Percentiles rank a stretch among this genome's conserved stretches.
phyloP scores from a whole-genome alignment of 257 asterid genomes.

The Phtheirospermum japonicum region DNA sequence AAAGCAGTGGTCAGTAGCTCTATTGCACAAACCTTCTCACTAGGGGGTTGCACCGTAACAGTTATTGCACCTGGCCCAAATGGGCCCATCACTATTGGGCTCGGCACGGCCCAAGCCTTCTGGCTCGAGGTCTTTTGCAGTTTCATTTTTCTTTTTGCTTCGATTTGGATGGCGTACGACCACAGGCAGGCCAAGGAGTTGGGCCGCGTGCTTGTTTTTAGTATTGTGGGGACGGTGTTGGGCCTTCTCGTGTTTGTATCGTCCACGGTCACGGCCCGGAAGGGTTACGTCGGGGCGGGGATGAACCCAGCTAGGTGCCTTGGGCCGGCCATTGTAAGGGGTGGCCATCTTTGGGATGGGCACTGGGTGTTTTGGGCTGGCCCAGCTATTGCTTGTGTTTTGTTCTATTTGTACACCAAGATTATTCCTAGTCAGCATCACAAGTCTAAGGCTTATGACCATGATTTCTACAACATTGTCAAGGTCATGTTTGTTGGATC shows the following conservation, averaged over 20 bases:
- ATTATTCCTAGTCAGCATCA: conserved; percentile 67
- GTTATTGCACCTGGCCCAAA: conserved; percentile 46
- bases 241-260: conserved; percentile 68
- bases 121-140: conserved; percentile 66
- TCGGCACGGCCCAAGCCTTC: conserved; percentile 54
- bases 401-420: conserved; percentile 57
- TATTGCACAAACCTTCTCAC: conserved; percentile 47
- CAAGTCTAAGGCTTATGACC: conserved; percentile 48
- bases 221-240: conserved; percentile 49
- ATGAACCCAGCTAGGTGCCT: conserved; percentile 80
- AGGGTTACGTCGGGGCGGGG: conserved; percentile 74
- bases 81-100: conserved; percentile 46
- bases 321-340: conserved; percentile 69
- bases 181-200: conserved; percentile 51
- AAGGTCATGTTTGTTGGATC: conserved; percentile 36
- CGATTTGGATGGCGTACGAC: conserved; percentile 83
- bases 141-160: conserved; percentile 57
- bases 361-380: conserved; percentile 88
- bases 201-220: conserved; percentile 45
- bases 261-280: conserved; percentile 46
- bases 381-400: conserved; percentile 53
- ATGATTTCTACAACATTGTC: conserved; percentile 48
- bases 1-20: conserved; percentile 52
- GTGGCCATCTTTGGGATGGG: conserved; percentile 74
- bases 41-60: conserved; percentile 67